Conservation (phyloP, 176 grass and related monocot species). For the Zizania latifolia region DNA sequence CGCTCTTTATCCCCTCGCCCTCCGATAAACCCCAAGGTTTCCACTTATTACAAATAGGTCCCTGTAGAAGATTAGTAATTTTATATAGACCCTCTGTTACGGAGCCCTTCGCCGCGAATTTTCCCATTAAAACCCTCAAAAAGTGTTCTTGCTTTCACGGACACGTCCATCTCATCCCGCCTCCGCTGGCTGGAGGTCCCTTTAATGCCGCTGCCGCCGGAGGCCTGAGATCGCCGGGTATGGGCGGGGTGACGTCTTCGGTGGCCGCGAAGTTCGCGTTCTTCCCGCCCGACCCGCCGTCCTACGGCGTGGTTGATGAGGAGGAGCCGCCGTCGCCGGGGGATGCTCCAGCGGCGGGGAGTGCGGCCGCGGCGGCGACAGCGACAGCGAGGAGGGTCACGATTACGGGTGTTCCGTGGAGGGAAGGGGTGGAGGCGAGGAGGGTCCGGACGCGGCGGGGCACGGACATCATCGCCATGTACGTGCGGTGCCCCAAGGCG, state of each 20-base stretch:
- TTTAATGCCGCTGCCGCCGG: constrained; percentile 15
- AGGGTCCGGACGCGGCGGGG: constrained; percentile 55
- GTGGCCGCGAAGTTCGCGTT: constrained; percentile 81
- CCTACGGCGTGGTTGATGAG: constrained; percentile 48
- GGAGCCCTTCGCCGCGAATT: background rate
- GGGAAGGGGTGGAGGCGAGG: constrained; percentile 60
- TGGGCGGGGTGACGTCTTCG: constrained; percentile 81
- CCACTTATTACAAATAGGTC: too few species aligned
- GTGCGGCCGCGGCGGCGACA: background rate
- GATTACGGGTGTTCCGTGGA: constrained; percentile 39
- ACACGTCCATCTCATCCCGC: background rate
- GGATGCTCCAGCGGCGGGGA: background rate
- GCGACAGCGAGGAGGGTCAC: constrained; percentile 20
- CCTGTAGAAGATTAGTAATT: too few species aligned
- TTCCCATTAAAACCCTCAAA: constrained; percentile 17
- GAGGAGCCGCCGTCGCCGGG: constrained; percentile 28
- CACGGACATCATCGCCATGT: constrained; percentile 65
- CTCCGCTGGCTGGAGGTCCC: constrained; percentile 10
- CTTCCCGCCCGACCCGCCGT: constrained; percentile 70
- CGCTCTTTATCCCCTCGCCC: background rate
- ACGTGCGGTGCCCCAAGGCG: constrained; percentile 51
- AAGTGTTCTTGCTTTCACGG: background rate
- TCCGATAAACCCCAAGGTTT: constrained; percentile 20
- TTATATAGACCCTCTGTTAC: too few species aligned
- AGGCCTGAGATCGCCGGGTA: constrained; percentile 27